Evolutionary conservation across 805 yeast species (phyloP), one percentile per base, ranked within the genome.

Genomic region (Wickerhamomyces subpelliculosus): DNA sequence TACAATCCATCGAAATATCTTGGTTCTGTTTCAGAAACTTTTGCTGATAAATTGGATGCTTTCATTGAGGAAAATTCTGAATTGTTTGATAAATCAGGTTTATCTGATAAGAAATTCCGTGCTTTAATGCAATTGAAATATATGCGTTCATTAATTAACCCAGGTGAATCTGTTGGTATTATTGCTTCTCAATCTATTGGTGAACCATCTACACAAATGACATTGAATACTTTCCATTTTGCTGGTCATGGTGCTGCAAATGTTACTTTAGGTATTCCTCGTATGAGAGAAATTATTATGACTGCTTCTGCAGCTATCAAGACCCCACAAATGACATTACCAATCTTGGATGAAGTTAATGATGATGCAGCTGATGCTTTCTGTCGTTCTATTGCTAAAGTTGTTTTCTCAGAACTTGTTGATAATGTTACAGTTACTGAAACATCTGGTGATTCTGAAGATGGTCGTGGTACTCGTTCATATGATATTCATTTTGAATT

Each of bases 211-310:
- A 93, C 99, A 4, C 99, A 93, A 70, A 93, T 93, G 99, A 93
- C 99, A 14, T 75, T 86, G 55, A 86, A 86, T 62, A 86, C 96
- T 34, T 86, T 86, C 86, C 96, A 93, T 71, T 93, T 93, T 58
- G 99, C 99, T 53, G 99, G 99, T 62, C 98, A 94, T 68, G 99
- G 99, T 78, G 99, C 98, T 41, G 98, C 98, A 33, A 93, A 93
- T 65, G 99, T 93, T 47, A 93, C 99, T 0, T 73, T 93, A 55
- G 99, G 99, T 84, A 93, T 93, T 59, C 99, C 99, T 30, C 96
- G 99, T 78, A 80, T 93, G 86, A 84, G 99, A 78, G 99, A 93
- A 75, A 93, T 93, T 63, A 88, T 93, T 60, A 93, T 93, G 99
- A 94, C 99, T 11, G 99, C 99, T 17, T 86, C 96, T 42, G 79